Evolutionary conservation across 2,329 filamentous ascomycete genomes (phyloP).

Genomic region (Colletotrichum zoysiae): DNA sequence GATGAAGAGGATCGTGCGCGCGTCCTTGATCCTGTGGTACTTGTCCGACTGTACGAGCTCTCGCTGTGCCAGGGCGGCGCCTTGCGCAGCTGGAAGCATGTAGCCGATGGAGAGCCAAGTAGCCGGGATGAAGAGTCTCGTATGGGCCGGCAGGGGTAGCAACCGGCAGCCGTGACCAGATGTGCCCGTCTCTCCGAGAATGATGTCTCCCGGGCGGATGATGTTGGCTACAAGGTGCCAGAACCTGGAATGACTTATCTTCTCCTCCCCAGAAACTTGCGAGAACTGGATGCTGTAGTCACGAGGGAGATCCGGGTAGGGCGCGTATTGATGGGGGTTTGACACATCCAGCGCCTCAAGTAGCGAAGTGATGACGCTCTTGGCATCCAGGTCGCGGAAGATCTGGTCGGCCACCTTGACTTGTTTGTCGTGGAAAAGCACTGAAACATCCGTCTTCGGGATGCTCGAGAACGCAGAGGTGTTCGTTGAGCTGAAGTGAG

Average conservation of each 20-base stretch:
- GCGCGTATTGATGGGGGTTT: conserved; percentile 44
- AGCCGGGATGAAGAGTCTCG: conserved; percentile 61
- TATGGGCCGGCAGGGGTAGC: conserved; percentile 62
- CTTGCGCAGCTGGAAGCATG: conserved; percentile 69
- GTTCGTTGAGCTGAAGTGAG: conserved; percentile 30
- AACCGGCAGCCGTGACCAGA: conserved; percentile 66
- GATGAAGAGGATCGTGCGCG: conserved; percentile 66
- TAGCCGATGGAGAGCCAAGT: conserved; percentile 73
- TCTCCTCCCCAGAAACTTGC: conserved; percentile 44
- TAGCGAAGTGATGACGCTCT: conserved; percentile 44
- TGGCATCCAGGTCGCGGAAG: conserved; percentile 48
- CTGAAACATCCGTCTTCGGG: conserved; percentile 3
- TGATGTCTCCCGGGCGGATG: conserved; percentile 64
- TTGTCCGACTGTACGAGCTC: conserved; percentile 54
- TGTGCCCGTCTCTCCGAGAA: conserved; percentile 71
- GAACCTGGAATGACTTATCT: conserved; percentile 62
- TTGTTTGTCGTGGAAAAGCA: conserved; percentile 49
- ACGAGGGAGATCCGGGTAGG: conserved; percentile 48
- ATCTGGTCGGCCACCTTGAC: conserved; percentile 43
- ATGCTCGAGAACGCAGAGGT: conserved; percentile 15
- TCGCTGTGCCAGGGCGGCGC: conserved; percentile 65
- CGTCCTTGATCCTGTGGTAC: conserved; percentile 53
- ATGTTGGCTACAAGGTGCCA: conserved; percentile 51
- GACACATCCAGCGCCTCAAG: conserved; percentile 44
- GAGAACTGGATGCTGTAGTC: conserved; percentile 44